phyloP scores from a whole-genome alignment of 371 early-diverging fungal species.

The Syncephalastrum racemosum region DNA sequence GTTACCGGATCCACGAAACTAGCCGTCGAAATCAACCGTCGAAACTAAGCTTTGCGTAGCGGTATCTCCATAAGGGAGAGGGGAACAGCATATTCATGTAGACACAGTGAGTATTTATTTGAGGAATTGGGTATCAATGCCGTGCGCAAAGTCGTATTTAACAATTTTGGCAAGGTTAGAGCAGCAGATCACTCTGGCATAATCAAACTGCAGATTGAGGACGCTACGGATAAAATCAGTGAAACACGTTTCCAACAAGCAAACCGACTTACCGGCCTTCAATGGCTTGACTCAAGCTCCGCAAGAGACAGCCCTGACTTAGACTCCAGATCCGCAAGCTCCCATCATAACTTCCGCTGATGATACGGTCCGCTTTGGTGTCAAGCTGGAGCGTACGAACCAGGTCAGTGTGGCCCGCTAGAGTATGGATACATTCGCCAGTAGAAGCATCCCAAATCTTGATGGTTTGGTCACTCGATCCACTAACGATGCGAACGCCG shows the following conservation, averaged over 20 bases:
- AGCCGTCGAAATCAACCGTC: no score
- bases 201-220: constrained; percentile 84
- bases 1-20: no score
- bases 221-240: constrained; percentile 55
- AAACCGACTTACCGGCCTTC: constrained; percentile 54
- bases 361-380: constrained; percentile 53
- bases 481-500: constrained; percentile 72
- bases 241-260: neutral
- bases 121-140: constrained; percentile 63
- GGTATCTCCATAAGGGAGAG: no score
- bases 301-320: constrained; percentile 51
- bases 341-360: constrained; percentile 85
- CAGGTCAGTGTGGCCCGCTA: constrained; percentile 75
- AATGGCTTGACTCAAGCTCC: constrained; percentile 59
- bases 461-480: constrained; percentile 82
- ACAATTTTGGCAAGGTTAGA: constrained; percentile 80
- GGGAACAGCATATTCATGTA: no score
- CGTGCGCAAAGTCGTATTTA: constrained; percentile 78
- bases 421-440: constrained; percentile 64
- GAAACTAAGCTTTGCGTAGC: no score
- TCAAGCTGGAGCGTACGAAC: constrained; percentile 73
- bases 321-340: constrained; percentile 84
- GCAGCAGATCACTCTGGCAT: constrained; percentile 78
- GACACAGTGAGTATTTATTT: constrained; percentile 10
- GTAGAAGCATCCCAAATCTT: constrained; percentile 80